phyloP scores from a whole-genome alignment of 192 early-diverging fungal species.

The Thoreauomyces humboldtii region DNA sequence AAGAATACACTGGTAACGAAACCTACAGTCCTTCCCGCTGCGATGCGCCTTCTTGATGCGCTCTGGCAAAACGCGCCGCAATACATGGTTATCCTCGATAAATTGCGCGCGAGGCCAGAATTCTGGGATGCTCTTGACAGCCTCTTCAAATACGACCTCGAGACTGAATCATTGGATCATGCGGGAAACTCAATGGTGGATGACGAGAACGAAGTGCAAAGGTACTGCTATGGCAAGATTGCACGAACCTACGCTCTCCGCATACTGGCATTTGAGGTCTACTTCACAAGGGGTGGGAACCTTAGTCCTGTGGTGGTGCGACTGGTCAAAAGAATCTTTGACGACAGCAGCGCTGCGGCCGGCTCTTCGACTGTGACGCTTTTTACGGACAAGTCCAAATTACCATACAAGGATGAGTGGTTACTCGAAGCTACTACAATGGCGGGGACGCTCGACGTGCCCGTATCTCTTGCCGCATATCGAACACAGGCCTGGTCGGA shows the following conservation, averaged over 20 bases:
- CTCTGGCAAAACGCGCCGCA: slow-evolving; percentile 40
- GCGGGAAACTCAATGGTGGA: not conserved
- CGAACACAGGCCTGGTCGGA: slow-evolving; percentile 13
- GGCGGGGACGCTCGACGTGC: not conserved
- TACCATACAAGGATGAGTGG: slow-evolving; percentile 5
- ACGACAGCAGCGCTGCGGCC: not conserved
- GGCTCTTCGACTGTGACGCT: not conserved
- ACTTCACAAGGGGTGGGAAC: slow-evolving; percentile 9
- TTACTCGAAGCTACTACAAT: not conserved
- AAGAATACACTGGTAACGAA: slow-evolving; percentile 12
- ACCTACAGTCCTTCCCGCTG: slow-evolving; percentile 31
- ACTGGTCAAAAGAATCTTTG: slow-evolving; percentile 17
- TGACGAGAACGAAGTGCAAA: slow-evolving; percentile 6
- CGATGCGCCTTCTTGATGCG: slow-evolving; percentile 28
- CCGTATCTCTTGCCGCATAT: slow-evolving; percentile 21
- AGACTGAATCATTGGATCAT: not conserved
- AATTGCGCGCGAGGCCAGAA: slow-evolving; percentile 7
- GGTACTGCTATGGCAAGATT: slow-evolving; percentile 15
- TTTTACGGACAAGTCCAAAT: slow-evolving; percentile 18
- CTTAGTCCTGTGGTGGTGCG: not conserved
- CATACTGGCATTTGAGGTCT: slow-evolving; percentile 32
- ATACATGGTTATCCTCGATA: slow-evolving; percentile 27
- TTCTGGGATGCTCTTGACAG: slow-evolving; percentile 36
- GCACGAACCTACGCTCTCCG: slow-evolving; percentile 25
- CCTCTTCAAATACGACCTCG: slow-evolving; percentile 22